Conservation (phyloP, 306 rosid species). For the Begonia loranthoides region DNA sequence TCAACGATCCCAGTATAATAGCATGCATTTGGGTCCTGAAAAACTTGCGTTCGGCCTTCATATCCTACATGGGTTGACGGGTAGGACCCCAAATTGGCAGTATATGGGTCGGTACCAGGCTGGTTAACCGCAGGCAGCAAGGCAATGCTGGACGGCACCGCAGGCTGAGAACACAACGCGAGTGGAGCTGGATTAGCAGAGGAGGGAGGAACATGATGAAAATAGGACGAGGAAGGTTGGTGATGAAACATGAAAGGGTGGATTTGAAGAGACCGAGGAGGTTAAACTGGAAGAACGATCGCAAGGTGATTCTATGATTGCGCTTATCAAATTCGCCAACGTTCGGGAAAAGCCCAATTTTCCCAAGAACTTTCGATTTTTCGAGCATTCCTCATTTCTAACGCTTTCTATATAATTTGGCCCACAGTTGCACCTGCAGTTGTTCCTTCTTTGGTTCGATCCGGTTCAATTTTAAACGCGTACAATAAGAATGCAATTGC, state of each 20-base stretch:
- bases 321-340: too few species aligned
- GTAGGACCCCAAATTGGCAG: constrained; percentile 9
- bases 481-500: too few species aligned
- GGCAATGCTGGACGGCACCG: constrained; percentile 7
- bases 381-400: too few species aligned
- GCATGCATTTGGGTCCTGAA: constrained; percentile 14
- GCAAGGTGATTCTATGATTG: too few species aligned
- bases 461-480: too few species aligned
- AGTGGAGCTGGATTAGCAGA: constrained; percentile 10
- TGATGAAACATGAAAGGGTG: constrained; percentile 12
- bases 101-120: constrained; percentile 32
- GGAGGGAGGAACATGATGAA: constrained; percentile 12
- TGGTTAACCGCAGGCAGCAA: constrained; percentile 29
- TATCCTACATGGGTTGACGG: constrained; percentile 15
- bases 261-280: too few species aligned
- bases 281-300: too few species aligned
- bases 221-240: constrained; percentile 11
- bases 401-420: too few species aligned
- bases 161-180: constrained; percentile 19
- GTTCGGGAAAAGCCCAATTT: too few species aligned
- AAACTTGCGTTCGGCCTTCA: constrained; percentile 10
- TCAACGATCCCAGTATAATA: constrained; percentile 17
- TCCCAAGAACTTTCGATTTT: too few species aligned
- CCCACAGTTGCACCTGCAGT: too few species aligned
- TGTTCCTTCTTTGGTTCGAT: too few species aligned